Conservation (phyloP, 768 basidiomycete genomes). For the Hygrophorus russula region DNA sequence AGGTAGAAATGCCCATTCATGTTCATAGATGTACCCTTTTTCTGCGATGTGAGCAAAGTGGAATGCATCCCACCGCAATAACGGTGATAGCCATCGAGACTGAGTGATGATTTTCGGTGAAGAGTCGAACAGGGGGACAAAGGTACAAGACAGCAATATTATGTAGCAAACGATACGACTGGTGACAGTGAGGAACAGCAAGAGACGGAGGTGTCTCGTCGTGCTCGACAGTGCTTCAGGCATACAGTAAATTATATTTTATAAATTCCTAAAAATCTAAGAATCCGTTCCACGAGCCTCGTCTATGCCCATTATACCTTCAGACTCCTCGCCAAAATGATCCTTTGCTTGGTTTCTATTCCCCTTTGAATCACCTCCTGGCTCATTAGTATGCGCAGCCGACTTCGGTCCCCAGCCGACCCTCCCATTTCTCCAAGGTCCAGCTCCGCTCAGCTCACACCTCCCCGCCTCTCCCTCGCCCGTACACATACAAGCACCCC, state of each 20-base stretch:
- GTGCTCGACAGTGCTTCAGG: too few species aligned
- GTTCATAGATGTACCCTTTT: slow-evolving; percentile 51
- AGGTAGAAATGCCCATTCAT: slow-evolving; percentile 84
- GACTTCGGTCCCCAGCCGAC: slow-evolving; percentile 35
- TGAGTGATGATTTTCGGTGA: slow-evolving; percentile 7
- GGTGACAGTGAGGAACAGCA: slow-evolving; percentile 12
- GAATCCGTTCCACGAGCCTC: too few species aligned
- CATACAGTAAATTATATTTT: too few species aligned
- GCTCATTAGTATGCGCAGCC: too few species aligned
- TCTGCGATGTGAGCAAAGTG: slow-evolving; percentile 67
- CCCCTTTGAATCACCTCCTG: too few species aligned
- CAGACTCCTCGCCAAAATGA: too few species aligned
- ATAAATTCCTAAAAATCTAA: too few species aligned
- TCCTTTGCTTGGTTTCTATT: too few species aligned
- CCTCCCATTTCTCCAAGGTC: slow-evolving; percentile 62
- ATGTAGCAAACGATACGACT: slow-evolving; percentile 14
- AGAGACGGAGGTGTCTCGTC: slow-evolving; percentile 1
- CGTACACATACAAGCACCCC: slow-evolving; percentile 56
- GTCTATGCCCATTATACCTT: too few species aligned
- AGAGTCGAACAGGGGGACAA: slow-evolving; percentile 19
- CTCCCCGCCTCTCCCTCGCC: slow-evolving; percentile 28
- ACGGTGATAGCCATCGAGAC: slow-evolving; percentile 9
- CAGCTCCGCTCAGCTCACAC: slow-evolving; percentile 51
- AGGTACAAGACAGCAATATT: slow-evolving; percentile 16
- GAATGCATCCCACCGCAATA: slow-evolving; percentile 82